Conservation (phyloP, 2,329 filamentous ascomycete species). For the Alternaria ethzedia region DNA sequence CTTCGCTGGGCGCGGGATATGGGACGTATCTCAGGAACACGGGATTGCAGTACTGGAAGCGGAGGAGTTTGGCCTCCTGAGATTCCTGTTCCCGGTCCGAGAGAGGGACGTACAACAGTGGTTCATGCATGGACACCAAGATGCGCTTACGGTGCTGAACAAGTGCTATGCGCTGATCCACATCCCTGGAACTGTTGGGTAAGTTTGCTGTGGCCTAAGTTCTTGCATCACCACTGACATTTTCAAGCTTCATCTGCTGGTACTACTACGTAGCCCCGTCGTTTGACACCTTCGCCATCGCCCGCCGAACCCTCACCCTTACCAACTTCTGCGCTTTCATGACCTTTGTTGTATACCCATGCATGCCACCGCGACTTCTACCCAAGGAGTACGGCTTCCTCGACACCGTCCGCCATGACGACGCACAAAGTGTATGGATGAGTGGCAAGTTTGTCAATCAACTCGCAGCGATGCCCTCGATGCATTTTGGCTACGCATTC, state of each 20-base stretch:
- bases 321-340: constrained; percentile 62
- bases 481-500: constrained; percentile 64
- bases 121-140: constrained; percentile 62
- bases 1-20: constrained; percentile 61
- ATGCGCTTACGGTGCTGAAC: constrained; percentile 62
- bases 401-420: constrained; percentile 56
- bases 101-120: constrained; percentile 63
- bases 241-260: constrained; percentile 65
- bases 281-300: constrained; percentile 53
- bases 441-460: constrained; percentile 55
- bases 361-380: constrained; percentile 60
- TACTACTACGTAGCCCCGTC: constrained; percentile 66
- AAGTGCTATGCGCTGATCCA: constrained; percentile 66
- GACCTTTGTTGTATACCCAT: constrained; percentile 60
- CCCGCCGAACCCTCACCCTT: constrained; percentile 56
- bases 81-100: constrained; percentile 60
- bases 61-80: constrained; percentile 59
- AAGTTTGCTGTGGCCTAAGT: constrained; percentile 20
- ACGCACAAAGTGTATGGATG: constrained; percentile 57
- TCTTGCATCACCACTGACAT: constrained; percentile 19
- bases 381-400: constrained; percentile 54
- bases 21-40: constrained; percentile 63
- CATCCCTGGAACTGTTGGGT: constrained; percentile 67
- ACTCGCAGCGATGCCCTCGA: constrained; percentile 56
- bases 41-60: constrained; percentile 62